Base-by-base conservation (phyloP, 176 grass and related monocot genomes). In the Alopecurus myosuroides region DNA sequence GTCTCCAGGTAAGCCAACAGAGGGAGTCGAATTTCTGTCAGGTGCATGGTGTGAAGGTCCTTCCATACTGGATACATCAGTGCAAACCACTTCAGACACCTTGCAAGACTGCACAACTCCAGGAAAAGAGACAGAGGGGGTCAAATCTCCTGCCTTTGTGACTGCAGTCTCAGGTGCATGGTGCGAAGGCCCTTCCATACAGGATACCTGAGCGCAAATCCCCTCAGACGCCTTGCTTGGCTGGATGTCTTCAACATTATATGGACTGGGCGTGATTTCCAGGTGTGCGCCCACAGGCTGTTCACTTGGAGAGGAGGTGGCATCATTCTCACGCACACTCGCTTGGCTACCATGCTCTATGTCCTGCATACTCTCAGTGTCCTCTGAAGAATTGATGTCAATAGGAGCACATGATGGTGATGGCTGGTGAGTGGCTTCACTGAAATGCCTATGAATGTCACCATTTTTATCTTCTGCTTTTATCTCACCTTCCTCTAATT, bases 321-420 rank as follows among this genome's bases (percentile, higher is more conserved):
- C 37, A 41, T 56, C 64, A 50, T 35, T 66, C 40, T 12, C 74
- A 28, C 77, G 25, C 26, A 61, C 52, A 71, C 66, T 60, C 36
- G 58, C 57, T 90, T 81, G 85, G 55, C 25, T 44, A 53, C 52
- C 25, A n/a, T 78, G 77, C 75, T 84, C 86, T 71, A 12, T 40
- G 35, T 48, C 81, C 41, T 85, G 77, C 10, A 35, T 41, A 55
- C 40, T 70, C 49, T 83, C 78, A 86, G 56, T 55, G 56, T 63
- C 70, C 79, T 87, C 80, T 63, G 85, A 81, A 70, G 80, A 84
- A 70, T 73, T 92, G 39, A 84, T 84, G 49, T 82, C 85, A 41
- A 82, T 85, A 82, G 28, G 57, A 79, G 40, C 41, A 86, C 49
- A 85, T 64, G 87, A 55, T 65, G 75, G 87, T 49, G 87, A 55